Base-by-base conservation (phyloP, 257 asterid genomes). In the Jacaranda mimosifolia region DNA sequence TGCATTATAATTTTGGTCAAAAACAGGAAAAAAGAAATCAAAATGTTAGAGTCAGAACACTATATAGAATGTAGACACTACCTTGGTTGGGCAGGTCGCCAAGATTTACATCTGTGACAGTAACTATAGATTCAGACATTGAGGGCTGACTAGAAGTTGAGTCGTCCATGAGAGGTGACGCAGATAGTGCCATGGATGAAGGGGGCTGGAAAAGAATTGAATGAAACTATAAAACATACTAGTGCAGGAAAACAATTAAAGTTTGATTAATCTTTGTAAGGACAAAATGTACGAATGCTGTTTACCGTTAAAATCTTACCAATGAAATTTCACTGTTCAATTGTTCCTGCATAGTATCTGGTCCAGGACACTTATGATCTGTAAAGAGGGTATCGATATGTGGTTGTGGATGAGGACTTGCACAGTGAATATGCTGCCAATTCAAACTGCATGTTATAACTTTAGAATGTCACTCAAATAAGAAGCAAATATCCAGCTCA, bases 361-460 rank as follows among this genome's bases (percentile, higher is more conserved):
- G 85, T 72, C 75, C 85, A 0, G 85, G 83, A 72, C 98, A 93
- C 83, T 79, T 85, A 74, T 93, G 98, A 87, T 91, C 97, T 10
- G 77, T 79, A 76, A 90, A 90, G 58, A 93, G 89, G 32, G 91
- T 85, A 60, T 80, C 82, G 3, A 91, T 84, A 65, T 77, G 86
- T 6, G 98, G 97, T 45, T 83, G 90, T 26, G 84, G 81, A 81
- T 80, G 88, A 85, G 97, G 98, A 74, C 86, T 51, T 7, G 82
- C 77, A 66, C 98, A 90, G 67, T 80, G 96, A 49, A 79, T 64
- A 75, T 88, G 98, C 88, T 90, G 98, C 98, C 96, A 93, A 80
- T 93, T 93, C 89, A 93, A 93, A 88, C 94, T 90, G 90, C 84
- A 87, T 13, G 70, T 45, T 42, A 32, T 69, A 26, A 77, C 35